phyloP scores from a whole-genome alignment of 2,329 filamentous ascomycete genomes.

The Colletotrichum plurivorum region DNA sequence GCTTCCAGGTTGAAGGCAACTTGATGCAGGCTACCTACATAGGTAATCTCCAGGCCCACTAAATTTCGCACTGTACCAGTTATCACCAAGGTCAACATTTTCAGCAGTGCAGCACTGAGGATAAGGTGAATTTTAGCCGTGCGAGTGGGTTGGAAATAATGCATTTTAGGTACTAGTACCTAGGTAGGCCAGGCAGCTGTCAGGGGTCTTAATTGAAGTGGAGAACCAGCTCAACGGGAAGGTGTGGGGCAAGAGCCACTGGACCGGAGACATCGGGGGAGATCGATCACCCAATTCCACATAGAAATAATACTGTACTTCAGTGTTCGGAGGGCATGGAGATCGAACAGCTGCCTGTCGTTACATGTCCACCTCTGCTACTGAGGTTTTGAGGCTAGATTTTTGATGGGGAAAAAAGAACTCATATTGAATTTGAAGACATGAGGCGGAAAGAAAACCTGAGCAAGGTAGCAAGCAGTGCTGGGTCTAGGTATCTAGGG shows the following conservation, averaged over 20 bases:
- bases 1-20: not conserved
- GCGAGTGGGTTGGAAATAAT: not conserved
- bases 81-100: not conserved
- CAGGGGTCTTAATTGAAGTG: conserved; percentile 38
- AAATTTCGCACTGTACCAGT: conserved; percentile 7
- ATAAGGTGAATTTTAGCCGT: conserved; percentile 23
- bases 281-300: conserved; percentile 34
- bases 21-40: not conserved
- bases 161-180: not conserved
- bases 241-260: conserved; percentile 35
- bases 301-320: conserved; percentile 15
- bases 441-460: no score
- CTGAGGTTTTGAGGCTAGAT: no score
- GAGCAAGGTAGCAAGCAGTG: no score
- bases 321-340: conserved; percentile 20
- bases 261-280: conserved; percentile 29
- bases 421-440: no score
- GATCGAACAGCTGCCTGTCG: not conserved
- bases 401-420: no score
- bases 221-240: conserved; percentile 22
- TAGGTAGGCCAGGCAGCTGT: conserved; percentile 20
- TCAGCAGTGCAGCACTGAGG: not conserved
- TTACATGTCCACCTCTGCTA: no score
- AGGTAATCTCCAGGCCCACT: not conserved
- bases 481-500: not conserved